Percentiles rank a stretch among this genome's conserved stretches.
Conservation (phyloP, 2,329 filamentous ascomycete genomes). For the Trichophyton schoenleinii region DNA sequence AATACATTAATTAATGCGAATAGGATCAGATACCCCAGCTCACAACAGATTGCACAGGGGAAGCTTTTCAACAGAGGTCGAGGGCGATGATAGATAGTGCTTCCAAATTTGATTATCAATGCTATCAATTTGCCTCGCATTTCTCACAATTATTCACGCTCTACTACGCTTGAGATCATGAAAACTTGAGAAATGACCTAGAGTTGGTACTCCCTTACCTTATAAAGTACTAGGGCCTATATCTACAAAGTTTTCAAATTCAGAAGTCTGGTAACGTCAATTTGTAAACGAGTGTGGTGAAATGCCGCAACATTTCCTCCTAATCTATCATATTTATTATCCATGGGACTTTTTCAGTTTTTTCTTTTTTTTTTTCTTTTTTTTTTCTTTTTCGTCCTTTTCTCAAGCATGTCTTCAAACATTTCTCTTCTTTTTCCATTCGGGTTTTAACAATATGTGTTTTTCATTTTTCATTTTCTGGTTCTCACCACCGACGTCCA, state of each 20-base stretch:
- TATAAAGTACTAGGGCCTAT: not conserved
- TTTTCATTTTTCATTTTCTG: not conserved
- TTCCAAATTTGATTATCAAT: too few species aligned
- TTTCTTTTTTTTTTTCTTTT: not conserved
- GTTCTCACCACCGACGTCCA: not conserved
- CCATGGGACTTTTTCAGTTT: not conserved
- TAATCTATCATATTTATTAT: not conserved
- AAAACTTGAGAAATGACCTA: not conserved
- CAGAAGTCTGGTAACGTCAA: not conserved
- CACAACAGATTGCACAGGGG: too few species aligned
- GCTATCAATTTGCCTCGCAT: too few species aligned
- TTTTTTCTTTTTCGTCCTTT: not conserved
- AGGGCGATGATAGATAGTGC: not conserved
- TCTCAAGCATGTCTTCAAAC: not conserved
- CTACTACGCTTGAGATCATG: too few species aligned
- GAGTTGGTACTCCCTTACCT: not conserved
- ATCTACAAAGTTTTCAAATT: not conserved
- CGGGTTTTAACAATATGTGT: not conserved
- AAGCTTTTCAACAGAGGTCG: too few species aligned
- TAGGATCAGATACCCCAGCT: not conserved
- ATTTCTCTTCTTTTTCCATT: too few species aligned
- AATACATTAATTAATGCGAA: not conserved
- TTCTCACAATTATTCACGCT: too few species aligned
- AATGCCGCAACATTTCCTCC: not conserved
- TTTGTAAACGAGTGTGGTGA: constrained; percentile 1